These are phyloP conservation scores for Albifimbria verrucaria DNA, from an alignment of 2,329 filamentous ascomycete species.

Conservation along the genomic window DNA sequence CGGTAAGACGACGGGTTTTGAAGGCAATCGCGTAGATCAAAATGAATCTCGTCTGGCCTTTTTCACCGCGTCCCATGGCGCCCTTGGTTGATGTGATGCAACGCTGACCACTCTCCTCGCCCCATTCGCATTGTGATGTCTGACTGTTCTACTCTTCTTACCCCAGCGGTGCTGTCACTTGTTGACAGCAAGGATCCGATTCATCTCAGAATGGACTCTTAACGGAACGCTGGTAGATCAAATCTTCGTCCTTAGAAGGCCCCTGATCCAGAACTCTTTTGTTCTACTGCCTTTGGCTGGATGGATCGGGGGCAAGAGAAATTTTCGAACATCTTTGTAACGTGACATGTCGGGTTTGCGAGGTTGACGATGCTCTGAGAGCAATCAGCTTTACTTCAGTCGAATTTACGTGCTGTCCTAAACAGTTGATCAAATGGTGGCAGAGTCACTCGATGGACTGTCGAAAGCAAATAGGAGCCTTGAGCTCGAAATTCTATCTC, in stretches of 20 bases:
- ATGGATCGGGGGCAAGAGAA: conserved; percentile 40
- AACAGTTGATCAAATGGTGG: too few relatives aligned
- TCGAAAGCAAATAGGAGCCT: not conserved
- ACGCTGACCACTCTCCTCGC: not conserved
- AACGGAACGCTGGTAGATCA: conserved; percentile 80
- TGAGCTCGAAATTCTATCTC: not conserved
- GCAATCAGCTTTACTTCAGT: too few relatives aligned
- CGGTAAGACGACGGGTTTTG: not conserved
- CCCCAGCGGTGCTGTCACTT: conserved; percentile 71
- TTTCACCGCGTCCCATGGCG: not conserved
- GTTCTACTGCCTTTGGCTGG: conserved; percentile 21
- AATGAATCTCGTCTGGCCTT: not conserved
- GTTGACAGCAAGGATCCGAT: conserved; percentile 69
- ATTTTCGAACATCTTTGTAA: conserved; percentile 32
- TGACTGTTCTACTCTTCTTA: not conserved
- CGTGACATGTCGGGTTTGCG: too few relatives aligned
- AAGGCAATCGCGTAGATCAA: not conserved
- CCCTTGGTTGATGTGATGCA: not conserved
- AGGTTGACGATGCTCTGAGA: too few relatives aligned
- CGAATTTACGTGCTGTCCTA: too few relatives aligned
- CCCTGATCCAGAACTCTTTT: conserved; percentile 20
- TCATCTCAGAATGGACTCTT: conserved; percentile 67
- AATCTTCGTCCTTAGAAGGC: conserved; percentile 37
- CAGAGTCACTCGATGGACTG: too few relatives aligned
- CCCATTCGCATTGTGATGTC: not conserved